These are phyloP conservation scores for Agarophyton chilense DNA, from an alignment of 23 red algal species.

Conservation along the genomic window DNA sequence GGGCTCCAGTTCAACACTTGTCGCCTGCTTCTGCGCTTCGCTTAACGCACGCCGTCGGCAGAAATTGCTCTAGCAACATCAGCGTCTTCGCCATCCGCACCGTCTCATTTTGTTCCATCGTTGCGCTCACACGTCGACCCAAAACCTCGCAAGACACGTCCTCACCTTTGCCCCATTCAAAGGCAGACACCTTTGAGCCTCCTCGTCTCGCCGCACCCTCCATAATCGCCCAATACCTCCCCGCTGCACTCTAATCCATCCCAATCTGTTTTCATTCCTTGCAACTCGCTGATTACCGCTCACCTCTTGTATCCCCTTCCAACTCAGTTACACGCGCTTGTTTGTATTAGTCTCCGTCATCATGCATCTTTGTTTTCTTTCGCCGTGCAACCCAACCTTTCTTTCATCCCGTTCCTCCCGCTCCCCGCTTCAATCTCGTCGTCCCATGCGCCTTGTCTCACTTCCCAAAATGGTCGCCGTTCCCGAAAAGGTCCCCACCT, in stretches of 20 bases:
- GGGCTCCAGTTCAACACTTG: too few relatives aligned
- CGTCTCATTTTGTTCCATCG: neutral
- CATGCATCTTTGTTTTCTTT: slow-evolving; percentile 33
- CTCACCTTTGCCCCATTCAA: neutral
- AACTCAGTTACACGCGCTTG: neutral
- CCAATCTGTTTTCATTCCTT: neutral
- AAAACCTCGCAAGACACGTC: neutral
- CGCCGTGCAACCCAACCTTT: neutral
- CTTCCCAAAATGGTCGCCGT: slow-evolving; percentile 53
- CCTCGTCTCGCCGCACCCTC: neutral
- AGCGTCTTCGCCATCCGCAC: neutral
- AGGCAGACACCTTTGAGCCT: slow-evolving; percentile 1
- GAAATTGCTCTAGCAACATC: too few relatives aligned
- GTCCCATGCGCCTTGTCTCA: neutral
- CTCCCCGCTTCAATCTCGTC: neutral
- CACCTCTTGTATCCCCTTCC: neutral
- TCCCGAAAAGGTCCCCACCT: slow-evolving; percentile 38
- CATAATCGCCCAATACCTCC: slow-evolving; percentile 16
- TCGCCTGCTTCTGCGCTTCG: too few relatives aligned
- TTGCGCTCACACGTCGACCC: slow-evolving; percentile 21
- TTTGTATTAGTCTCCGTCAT: neutral
- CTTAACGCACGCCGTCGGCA: too few relatives aligned
- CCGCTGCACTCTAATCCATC: neutral
- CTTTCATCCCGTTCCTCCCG: neutral
- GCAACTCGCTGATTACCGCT: neutral